phyloP scores from a whole-genome alignment of 306 rosid species.

The Lablab purpureus region DNA sequence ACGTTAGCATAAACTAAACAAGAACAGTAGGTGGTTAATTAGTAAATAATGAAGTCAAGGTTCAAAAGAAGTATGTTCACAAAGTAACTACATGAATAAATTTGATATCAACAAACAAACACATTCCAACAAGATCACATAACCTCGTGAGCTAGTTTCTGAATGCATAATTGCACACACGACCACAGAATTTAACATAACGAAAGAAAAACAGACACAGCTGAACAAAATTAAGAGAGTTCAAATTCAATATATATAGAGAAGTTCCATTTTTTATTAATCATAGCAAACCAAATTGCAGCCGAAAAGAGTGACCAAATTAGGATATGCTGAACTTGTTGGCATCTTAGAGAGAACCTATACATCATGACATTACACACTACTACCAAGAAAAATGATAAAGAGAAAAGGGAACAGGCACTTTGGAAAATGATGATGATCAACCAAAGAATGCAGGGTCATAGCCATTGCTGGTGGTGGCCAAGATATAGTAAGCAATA shows the following conservation, averaged over 20 bases:
- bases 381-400: neutral
- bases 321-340: constrained; percentile 2
- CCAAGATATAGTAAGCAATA: constrained; percentile 92
- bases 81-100: neutral
- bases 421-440: neutral
- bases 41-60: neutral
- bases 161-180: neutral
- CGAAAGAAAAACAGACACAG: neutral
- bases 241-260: neutral
- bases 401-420: neutral
- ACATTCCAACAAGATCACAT: neutral
- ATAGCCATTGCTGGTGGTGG: constrained; percentile 96
- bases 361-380: constrained; percentile 43
- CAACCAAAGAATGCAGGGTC: constrained; percentile 84
- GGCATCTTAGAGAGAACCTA: constrained; percentile 43
- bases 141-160: neutral
- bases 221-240: neutral
- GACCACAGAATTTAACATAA: neutral
- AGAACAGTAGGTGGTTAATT: neutral
- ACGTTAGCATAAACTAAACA: neutral
- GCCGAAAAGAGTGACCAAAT: constrained; percentile 7
- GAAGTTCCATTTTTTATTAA: constrained; percentile 36
- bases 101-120: neutral
- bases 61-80: neutral
- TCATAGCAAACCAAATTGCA: constrained; percentile 38